phyloP scores from a whole-genome alignment of 176 grass and related monocot species.

The Carex cristatella region DNA sequence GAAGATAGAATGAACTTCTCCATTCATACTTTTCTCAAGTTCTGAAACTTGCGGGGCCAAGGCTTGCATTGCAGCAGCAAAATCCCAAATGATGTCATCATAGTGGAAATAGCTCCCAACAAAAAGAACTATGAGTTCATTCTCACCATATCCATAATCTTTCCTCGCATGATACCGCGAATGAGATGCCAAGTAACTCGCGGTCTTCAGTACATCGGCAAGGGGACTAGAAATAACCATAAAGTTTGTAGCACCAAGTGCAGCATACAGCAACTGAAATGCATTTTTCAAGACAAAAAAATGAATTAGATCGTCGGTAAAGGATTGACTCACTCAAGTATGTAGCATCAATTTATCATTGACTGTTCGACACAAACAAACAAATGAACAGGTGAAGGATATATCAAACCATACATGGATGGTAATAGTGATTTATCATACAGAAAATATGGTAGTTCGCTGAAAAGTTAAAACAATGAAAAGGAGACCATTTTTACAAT shows the following conservation, averaged over 20 bases:
- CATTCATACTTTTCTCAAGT: slow-evolving; percentile 43
- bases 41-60: slow-evolving; percentile 51
- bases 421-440: not conserved
- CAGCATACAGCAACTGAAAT: slow-evolving; percentile 71
- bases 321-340: not conserved
- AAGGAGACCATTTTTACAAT: not conserved
- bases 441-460: not conserved
- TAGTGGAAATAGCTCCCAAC: slow-evolving; percentile 65
- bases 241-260: slow-evolving; percentile 76
- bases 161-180: slow-evolving; percentile 39
- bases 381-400: not conserved
- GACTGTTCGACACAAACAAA: not conserved
- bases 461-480: not conserved
- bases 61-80: slow-evolving; percentile 43
- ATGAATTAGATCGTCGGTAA: not conserved
- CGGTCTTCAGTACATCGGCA: slow-evolving; percentile 50
- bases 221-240: slow-evolving; percentile 85
- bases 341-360: not conserved
- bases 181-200: slow-evolving; percentile 48
- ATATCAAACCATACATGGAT: not conserved
- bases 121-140: slow-evolving; percentile 69
- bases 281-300: not conserved
- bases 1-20: slow-evolving; percentile 56
- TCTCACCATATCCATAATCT: slow-evolving; percentile 49
- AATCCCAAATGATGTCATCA: slow-evolving; percentile 84